Percentiles rank a stretch among this genome's conserved stretches.
Evolutionary conservation across 139 green algal genomes (phyloP).

Genomic region (Micromonas pusilla): DNA sequence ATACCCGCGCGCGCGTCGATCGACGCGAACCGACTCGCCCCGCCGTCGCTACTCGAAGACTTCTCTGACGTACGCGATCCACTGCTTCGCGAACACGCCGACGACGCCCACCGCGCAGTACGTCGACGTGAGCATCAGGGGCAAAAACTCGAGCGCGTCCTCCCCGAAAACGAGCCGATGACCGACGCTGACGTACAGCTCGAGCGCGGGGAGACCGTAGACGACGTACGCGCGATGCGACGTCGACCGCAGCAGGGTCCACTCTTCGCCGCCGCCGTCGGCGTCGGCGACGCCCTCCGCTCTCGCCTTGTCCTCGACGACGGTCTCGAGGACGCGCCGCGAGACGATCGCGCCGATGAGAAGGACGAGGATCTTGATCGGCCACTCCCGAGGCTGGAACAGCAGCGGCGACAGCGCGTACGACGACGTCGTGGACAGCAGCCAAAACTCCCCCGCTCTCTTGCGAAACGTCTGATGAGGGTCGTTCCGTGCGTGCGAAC

Average conservation of each 20-base stretch:
- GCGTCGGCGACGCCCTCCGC: no score
- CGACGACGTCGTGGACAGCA: constrained; percentile 42
- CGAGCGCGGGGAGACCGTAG: constrained; percentile 53
- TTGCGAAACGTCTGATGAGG: not conserved
- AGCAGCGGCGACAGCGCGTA: constrained; percentile 77
- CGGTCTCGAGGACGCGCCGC: not conserved
- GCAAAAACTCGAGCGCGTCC: constrained; percentile 66
- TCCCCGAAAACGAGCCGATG: constrained; percentile 44
- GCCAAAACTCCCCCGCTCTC: constrained; percentile 51
- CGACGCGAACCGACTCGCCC: no score
- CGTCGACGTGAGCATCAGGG: constrained; percentile 72
- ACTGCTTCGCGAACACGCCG: constrained; percentile 40
- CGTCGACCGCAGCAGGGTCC: not conserved
- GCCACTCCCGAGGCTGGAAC: constrained; percentile 62
- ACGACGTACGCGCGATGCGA: constrained; percentile 21
- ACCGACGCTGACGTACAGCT: constrained; percentile 52
- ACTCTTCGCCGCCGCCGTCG: not conserved
- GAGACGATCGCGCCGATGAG: constrained; percentile 9
- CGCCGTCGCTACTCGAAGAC: not conserved
- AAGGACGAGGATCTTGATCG: constrained; percentile 58
- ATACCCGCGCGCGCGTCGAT: no score
- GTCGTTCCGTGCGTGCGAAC: not conserved
- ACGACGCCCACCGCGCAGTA: constrained; percentile 60
- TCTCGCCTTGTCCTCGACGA: not conserved
- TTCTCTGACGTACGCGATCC: not conserved